Evolutionary conservation across 1,284 basidiomycete genomes (phyloP).

Genomic region (Gomphus bonarii): DNA sequence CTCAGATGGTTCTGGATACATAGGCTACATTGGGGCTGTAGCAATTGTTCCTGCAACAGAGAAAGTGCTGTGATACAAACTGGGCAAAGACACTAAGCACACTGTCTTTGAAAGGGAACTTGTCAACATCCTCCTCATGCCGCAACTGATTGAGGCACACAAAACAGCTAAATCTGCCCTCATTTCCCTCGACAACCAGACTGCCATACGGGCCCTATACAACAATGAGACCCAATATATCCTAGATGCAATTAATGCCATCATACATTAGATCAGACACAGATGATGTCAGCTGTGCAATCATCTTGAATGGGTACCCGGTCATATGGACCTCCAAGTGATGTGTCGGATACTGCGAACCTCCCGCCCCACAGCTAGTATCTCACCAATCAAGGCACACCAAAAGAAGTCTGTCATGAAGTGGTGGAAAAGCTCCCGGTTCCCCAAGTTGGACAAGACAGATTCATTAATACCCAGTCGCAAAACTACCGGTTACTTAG

Average conservation of each 20-base stretch:
- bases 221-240: not conserved
- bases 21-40: conserved; percentile 20
- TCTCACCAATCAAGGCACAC: too few relatives aligned
- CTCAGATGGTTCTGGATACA: conserved; percentile 22
- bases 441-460: not conserved
- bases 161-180: not conserved
- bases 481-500: not conserved
- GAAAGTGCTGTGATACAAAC: conserved; percentile 13
- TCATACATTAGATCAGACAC: not conserved
- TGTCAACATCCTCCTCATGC: conserved; percentile 17
- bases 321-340: too few relatives aligned
- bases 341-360: too few relatives aligned
- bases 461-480: not conserved
- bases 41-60: conserved; percentile 15
- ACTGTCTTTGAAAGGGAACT: conserved; percentile 24
- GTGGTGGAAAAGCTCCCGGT: too few relatives aligned
- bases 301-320: conserved; percentile 7
- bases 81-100: conserved; percentile 19
- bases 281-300: not conserved
- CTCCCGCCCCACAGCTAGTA: too few relatives aligned
- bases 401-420: too few relatives aligned
- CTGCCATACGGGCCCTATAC: not conserved
- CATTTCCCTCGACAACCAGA: conserved; percentile 3
- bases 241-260: not conserved
- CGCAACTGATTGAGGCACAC: conserved; percentile 13